These are phyloP conservation scores for Spizellomyces sp. DNA, from an alignment of 192 early-diverging fungal species.

Conservation along the genomic window DNA sequence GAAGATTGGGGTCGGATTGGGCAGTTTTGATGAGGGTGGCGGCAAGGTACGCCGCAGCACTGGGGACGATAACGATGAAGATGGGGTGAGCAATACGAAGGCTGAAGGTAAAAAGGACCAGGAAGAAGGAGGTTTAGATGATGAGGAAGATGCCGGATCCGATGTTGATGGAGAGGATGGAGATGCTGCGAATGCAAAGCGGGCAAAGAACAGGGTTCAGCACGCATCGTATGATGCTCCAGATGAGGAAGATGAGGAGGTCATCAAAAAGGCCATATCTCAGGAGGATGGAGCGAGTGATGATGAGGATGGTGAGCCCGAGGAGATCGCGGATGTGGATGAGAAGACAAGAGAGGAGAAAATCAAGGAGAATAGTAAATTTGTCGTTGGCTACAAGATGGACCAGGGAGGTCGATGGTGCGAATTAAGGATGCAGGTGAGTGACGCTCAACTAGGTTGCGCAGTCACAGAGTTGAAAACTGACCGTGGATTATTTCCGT, in stretches of 20 bases:
- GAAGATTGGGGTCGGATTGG: constrained; percentile 40
- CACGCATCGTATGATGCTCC: constrained; percentile 77
- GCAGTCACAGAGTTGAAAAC: constrained; percentile 18
- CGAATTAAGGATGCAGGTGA: constrained; percentile 69
- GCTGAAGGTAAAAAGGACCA: constrained; percentile 13
- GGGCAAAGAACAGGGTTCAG: constrained; percentile 61
- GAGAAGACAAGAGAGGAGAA: constrained; percentile 54
- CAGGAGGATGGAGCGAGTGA: constrained; percentile 25
- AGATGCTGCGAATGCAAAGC: constrained; percentile 74
- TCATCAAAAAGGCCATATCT: constrained; percentile 13
- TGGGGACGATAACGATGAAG: constrained; percentile 31
- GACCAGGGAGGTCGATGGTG: constrained; percentile 73
- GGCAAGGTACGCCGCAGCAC: constrained; percentile 33
- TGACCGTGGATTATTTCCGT: neutral
- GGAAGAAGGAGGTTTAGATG: constrained; percentile 45
- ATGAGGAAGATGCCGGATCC: constrained; percentile 60
- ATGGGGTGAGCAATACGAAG: constrained; percentile 34
- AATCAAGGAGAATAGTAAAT: constrained; percentile 58
- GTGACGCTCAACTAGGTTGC: constrained; percentile 15
- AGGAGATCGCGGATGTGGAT: constrained; percentile 44
- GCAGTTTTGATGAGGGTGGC: constrained; percentile 33
- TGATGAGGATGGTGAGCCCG: constrained; percentile 46
- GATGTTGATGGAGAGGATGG: constrained; percentile 68
- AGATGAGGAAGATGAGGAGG: constrained; percentile 82
- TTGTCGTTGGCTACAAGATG: constrained; percentile 73